A percentile compares a stretch with the other conserved stretches of the same genome.
phyloP scores from a whole-genome alignment of 805 yeast genomes.

The Candida schatavii region DNA sequence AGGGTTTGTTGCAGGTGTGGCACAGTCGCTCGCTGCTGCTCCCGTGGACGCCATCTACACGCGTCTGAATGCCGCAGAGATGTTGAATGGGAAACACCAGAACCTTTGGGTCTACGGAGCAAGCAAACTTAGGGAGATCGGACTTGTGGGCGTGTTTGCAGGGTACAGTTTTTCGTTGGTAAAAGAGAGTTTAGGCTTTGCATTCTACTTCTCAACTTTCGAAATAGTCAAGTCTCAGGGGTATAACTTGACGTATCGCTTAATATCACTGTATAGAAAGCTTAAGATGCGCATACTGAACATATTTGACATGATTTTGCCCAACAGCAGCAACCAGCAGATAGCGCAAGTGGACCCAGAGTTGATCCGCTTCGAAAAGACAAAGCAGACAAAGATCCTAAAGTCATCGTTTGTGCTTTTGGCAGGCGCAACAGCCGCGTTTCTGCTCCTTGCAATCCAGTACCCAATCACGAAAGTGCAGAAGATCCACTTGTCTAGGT shows the following conservation, averaged over 20 bases:
- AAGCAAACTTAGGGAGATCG: conserved; percentile 67
- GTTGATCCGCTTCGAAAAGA: conserved; percentile 27
- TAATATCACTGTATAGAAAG: conserved; percentile 42
- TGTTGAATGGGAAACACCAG: conserved; percentile 62
- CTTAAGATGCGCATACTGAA: conserved; percentile 27
- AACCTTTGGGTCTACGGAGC: conserved; percentile 77
- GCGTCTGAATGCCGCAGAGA: conserved; percentile 72
- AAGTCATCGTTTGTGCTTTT: conserved; percentile 67
- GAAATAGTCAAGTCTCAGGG: conserved; percentile 75
- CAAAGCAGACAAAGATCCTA: conserved; percentile 46
- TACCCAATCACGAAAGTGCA: conserved; percentile 82
- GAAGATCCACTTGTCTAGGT: conserved; percentile 69
- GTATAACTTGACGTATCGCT: conserved; percentile 44
- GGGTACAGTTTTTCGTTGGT: conserved; percentile 77
- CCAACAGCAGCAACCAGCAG: background rate
- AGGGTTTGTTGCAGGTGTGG: conserved; percentile 82
- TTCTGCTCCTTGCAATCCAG: conserved; percentile 71
- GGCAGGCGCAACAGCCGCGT: conserved; percentile 88
- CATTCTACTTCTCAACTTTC: conserved; percentile 76
- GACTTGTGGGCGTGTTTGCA: conserved; percentile 82
- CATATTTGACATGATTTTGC: background rate
- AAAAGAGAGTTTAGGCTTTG: conserved; percentile 83
- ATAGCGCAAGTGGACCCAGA: conserved; percentile 20
- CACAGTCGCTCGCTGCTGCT: conserved; percentile 88
- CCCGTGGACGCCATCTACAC: conserved; percentile 91